Evolutionary conservation across 2,329 filamentous ascomycete species (phyloP), one percentile per base, ranked within the genome.

Genomic region (Pseudogymnoascus sp.): DNA sequence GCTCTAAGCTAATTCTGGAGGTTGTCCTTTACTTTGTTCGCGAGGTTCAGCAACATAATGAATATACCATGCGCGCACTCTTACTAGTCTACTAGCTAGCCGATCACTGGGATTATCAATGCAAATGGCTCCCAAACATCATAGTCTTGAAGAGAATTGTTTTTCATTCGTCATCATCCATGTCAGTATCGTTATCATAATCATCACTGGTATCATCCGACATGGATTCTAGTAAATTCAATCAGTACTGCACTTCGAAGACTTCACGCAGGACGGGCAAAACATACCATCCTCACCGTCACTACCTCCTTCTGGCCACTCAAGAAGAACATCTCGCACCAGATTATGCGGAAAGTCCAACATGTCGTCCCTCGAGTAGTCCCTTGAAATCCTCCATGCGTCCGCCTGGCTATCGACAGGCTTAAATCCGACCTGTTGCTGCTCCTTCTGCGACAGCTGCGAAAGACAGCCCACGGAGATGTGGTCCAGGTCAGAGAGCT

Each of bases 401-500:
- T 19, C 19, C 19, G 49, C 3, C 35, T 35, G 28, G n/a, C 28
- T 11, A 14, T 9, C 16, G 12, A 25, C 25, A 30, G 19, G 45
- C n/a, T 33, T 55, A 16, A 55, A 55, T 5, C 28, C 49, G 8
- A 55, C 4, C 5, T 9, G 49, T 16, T 22, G 9, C 9, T 35
- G 49, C 4, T 4, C 28, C 22, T 2, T 55, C n/a, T 2, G 28
- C 33, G 22, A 2, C 28, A 55, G 11, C 30, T 55, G 28, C 14
- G 28, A 28, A 12, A 55, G 33, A 55, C 49, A 55, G n/a, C 49
- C 49, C 19, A 55, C 49, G 8, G 28, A 55, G n/a, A 55, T n/a
- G 14, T 55, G 35, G 5, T 67, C 62, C 1, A 66, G 55, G 22
- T 70, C 68, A 33, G 63, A 66, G 55, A 81, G 68, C 9, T 67